A percentile compares a stretch with the other conserved stretches of the same genome.
Conservation (phyloP, 192 early-diverging fungal genomes). For the Coemansia furcata region DNA sequence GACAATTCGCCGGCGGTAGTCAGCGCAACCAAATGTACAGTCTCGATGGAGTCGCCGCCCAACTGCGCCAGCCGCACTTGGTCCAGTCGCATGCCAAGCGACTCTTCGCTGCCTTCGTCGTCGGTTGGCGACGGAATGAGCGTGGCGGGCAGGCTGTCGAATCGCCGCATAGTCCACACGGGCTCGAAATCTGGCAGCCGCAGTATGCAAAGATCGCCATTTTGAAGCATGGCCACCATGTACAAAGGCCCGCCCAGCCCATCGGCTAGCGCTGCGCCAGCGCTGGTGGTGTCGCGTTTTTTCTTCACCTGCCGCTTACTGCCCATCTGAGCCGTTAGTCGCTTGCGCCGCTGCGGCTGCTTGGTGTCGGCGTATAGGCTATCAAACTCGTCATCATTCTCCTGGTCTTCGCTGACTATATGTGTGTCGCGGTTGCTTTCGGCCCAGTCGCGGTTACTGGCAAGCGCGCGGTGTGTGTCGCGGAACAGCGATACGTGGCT, state of each 20-base stretch:
- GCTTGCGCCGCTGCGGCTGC: conserved; percentile 15
- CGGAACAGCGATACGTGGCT: conserved; percentile 32
- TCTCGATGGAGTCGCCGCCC: conserved; percentile 25
- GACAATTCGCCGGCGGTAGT: conserved; percentile 37
- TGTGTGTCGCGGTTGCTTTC: conserved; percentile 26
- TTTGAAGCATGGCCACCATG: conserved; percentile 5
- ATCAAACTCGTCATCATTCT: conserved; percentile 28
- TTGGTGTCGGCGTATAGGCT: conserved; percentile 33
- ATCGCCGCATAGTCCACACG: conserved; percentile 33
- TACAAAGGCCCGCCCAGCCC: conserved; percentile 14
- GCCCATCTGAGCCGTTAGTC: background rate
- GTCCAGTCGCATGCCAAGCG: conserved; percentile 18
- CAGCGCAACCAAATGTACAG: conserved; percentile 25
- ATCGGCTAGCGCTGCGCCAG: background rate
- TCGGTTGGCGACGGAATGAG: background rate
- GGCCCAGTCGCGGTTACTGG: conserved; percentile 31
- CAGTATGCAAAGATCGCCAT: conserved; percentile 30
- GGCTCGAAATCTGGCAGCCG: conserved; percentile 33
- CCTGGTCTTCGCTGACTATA: conserved; percentile 1
- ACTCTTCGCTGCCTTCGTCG: conserved; percentile 4
- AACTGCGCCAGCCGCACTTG: conserved; percentile 38
- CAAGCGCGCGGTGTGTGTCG: conserved; percentile 27
- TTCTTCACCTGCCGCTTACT: conserved; percentile 12
- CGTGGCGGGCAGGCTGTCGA: conserved; percentile 30
- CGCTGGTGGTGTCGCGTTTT: background rate